A percentile compares a stretch with the other conserved stretches of the same genome.
These are phyloP conservation scores for Periconia macrospinosa DNA, from an alignment of 2,329 filamentous ascomycete genomes.

Conservation along the genomic window DNA sequence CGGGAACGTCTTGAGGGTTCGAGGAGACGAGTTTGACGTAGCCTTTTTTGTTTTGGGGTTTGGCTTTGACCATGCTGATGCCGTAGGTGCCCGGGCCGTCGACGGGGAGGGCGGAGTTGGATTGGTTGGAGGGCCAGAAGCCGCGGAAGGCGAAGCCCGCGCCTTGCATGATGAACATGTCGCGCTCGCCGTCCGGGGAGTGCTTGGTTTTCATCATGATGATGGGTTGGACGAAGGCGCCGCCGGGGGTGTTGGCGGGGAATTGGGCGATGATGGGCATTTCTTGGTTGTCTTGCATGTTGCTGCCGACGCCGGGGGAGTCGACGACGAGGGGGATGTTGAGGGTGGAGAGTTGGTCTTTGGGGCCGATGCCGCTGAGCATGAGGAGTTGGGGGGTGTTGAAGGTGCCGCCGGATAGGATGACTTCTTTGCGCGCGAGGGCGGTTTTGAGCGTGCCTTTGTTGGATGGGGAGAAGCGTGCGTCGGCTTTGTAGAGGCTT, in stretches of 20 bases:
- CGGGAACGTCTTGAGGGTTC: slow-evolving; percentile 63
- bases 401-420: slow-evolving; percentile 52
- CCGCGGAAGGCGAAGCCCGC: slow-evolving; percentile 24
- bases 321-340: slow-evolving; percentile 57
- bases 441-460: slow-evolving; percentile 38
- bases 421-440: slow-evolving; percentile 35
- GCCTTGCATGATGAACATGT: slow-evolving; percentile 28
- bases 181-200: slow-evolving; percentile 22
- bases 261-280: slow-evolving; percentile 42
- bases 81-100: slow-evolving; percentile 20
- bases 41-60: slow-evolving; percentile 62
- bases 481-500: slow-evolving; percentile 47
- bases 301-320: slow-evolving; percentile 58
- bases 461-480: slow-evolving; percentile 32
- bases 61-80: slow-evolving; percentile 57
- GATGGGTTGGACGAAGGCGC: slow-evolving; percentile 17
- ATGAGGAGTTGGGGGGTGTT: slow-evolving; percentile 66
- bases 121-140: slow-evolving; percentile 26
- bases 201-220: slow-evolving; percentile 22
- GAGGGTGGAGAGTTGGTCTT: slow-evolving; percentile 53
- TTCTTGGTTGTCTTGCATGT: slow-evolving; percentile 63
- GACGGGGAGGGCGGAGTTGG: slow-evolving; percentile 14
- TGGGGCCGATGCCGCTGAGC: slow-evolving; percentile 63
- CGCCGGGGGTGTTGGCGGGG: neutral
- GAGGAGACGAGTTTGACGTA: slow-evolving; percentile 60